phyloP scores from a whole-genome alignment of 768 basidiomycete species.

The Saitozyma sp. region DNA sequence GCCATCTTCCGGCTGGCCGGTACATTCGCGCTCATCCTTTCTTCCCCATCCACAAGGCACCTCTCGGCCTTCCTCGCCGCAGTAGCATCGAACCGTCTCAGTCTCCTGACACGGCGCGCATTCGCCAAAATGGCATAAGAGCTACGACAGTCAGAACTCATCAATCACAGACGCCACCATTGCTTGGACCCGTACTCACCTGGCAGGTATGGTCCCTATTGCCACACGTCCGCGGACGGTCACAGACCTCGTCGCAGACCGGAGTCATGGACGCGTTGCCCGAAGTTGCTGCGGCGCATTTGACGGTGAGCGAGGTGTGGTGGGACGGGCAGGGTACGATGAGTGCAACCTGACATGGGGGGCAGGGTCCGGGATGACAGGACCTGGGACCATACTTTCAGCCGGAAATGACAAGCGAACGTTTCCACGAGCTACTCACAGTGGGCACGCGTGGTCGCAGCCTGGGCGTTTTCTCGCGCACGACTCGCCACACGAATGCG shows the following conservation, averaged over 20 bases:
- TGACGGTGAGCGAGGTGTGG: slow-evolving; percentile 59
- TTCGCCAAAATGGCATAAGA: slow-evolving; percentile 72
- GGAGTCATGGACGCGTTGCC: slow-evolving; percentile 38
- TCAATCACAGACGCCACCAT: not conserved
- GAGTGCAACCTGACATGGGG: slow-evolving; percentile 81
- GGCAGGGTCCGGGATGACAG: slow-evolving; percentile 96
- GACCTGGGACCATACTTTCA: slow-evolving; percentile 26
- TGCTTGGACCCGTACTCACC: slow-evolving; percentile 23
- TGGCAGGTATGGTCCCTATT: slow-evolving; percentile 64
- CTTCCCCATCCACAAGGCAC: slow-evolving; percentile 63
- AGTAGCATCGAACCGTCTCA: slow-evolving; percentile 71
- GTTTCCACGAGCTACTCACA: slow-evolving; percentile 48
- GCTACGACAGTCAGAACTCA: slow-evolving; percentile 6
- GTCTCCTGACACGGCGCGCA: slow-evolving; percentile 67
- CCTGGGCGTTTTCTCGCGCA: slow-evolving; percentile 48
- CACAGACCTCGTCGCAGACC: slow-evolving; percentile 55
- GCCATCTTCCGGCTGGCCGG: slow-evolving; percentile 54
- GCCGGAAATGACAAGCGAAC: slow-evolving; percentile 1
- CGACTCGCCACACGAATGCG: slow-evolving; percentile 53
- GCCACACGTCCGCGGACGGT: slow-evolving; percentile 61
- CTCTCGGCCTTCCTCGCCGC: slow-evolving; percentile 66
- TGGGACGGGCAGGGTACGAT: slow-evolving; percentile 77
- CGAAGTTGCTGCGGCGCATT: slow-evolving; percentile 42
- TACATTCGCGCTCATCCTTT: slow-evolving; percentile 34
- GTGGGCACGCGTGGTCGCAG: slow-evolving; percentile 80